These are phyloP conservation scores for Rhinocladiella mackenziei DNA, from an alignment of 2,329 filamentous ascomycete genomes.

Conservation along the genomic window DNA sequence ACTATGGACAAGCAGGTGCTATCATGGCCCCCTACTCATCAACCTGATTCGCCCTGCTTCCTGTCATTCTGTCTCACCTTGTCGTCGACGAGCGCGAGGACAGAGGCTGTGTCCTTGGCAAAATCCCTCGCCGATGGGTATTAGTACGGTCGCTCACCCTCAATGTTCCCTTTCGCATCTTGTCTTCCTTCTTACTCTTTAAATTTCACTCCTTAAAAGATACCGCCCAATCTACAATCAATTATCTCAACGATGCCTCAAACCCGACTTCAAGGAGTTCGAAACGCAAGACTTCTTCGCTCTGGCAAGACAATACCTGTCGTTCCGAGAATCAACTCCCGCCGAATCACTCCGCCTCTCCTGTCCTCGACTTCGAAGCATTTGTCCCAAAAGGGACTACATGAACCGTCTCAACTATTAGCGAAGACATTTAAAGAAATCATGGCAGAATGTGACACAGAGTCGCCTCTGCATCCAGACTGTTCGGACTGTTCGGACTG, in stretches of 20 bases:
- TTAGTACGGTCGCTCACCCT: conserved; percentile 4
- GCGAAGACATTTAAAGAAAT: conserved; percentile 3
- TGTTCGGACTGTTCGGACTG: not conserved
- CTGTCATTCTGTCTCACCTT: not conserved
- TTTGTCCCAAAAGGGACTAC: not conserved
- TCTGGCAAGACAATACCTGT: not conserved
- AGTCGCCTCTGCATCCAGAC: not conserved
- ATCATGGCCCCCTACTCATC: conserved; percentile 1
- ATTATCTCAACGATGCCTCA: conserved; percentile 4
- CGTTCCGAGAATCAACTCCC: conserved; percentile 1
- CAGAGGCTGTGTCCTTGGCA: conserved; percentile 3
- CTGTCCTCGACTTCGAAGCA: conserved; percentile 1
- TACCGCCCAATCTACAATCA: not conserved
- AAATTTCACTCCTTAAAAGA: conserved; percentile 1
- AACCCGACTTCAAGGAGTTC: conserved; percentile 3
- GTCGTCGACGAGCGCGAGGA: conserved; percentile 5
- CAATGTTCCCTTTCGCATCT: conserved; percentile 3
- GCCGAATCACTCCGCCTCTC: conserved; percentile 1
- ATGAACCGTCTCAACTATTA: conserved; percentile 6
- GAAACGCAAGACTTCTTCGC: conserved; percentile 1
- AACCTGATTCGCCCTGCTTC: conserved; percentile 3
- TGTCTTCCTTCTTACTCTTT: conserved; percentile 5
- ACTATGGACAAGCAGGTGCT: conserved; percentile 4
- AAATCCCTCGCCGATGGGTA: conserved; percentile 5
- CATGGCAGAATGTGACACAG: conserved; percentile 4